Base-by-base conservation (phyloP, 441 rosid species). In the Bocquillonia castaneifolia region DNA sequence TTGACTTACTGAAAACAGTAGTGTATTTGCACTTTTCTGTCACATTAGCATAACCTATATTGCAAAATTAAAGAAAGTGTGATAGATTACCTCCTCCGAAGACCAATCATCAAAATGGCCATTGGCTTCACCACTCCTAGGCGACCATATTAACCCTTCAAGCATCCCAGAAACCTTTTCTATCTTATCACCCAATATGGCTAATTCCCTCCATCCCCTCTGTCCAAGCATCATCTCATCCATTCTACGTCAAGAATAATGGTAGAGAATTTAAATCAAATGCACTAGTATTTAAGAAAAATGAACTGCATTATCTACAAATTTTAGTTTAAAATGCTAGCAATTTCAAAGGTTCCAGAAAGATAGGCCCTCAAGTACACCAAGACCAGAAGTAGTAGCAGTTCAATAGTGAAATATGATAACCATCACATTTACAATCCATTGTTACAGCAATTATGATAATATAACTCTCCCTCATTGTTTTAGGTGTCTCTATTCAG, bases 191-290 rank as follows among this genome's bases (percentile, higher is more conserved):
- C 94, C 96, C 67, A 89, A 77, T 22, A 82, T 67, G 37, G 96
- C 88, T 72, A 91, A 80, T 74, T 91, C 97, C 76, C 91, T 84
- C 97, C 97, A 89, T 66, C 96, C 96, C 78, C 93, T 78, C 78
- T 91, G 97, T 62, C 96, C 97, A 59, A 83, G 84, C 98, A 93
- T 93, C 98, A 93, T 87, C 81, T 88, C 96, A 80, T 91, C 96
- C 96, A 89, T 89, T 80, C 97, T 91, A 85, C 72, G 77, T 23
- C 51, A 70, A 47, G 2, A 29, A 18, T 65, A 25, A 45, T 44
- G 34, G 63, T 32, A 51, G 44, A 31, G 18, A 22, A 29, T 17
- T 12, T 15, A 61, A 36, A 56, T 37, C 6, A 53, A 56, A 34
- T 29, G 54, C 25, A 28, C 10, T 26, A 10, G 39, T 48, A 59